Conservation (phyloP, 768 basidiomycete species). For the Royoungia palumana region DNA sequence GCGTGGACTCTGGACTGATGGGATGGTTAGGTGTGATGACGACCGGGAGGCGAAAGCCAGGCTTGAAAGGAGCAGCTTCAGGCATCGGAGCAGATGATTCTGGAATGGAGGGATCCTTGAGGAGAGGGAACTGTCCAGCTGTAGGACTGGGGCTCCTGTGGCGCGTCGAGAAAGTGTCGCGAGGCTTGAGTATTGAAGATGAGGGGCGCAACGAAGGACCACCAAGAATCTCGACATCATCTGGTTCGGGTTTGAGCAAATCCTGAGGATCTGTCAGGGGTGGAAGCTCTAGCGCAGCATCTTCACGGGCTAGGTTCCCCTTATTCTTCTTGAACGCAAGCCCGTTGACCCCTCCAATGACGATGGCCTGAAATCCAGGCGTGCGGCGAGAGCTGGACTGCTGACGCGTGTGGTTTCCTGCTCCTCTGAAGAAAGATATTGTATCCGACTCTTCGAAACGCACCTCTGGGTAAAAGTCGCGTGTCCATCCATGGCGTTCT, state of each 20-base stretch:
- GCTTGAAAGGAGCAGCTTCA: neutral
- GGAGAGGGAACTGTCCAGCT: neutral
- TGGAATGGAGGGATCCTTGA: constrained; percentile 3
- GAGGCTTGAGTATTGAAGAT: neutral
- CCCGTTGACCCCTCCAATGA: neutral
- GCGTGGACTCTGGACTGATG: constrained; percentile 18
- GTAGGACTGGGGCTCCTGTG: neutral
- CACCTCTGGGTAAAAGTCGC: constrained; percentile 11
- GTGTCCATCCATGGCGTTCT: constrained; percentile 14
- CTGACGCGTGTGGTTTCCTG: constrained; percentile 14
- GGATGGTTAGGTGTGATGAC: neutral
- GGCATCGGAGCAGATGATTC: neutral
- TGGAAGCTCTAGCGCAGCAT: constrained; percentile 1
- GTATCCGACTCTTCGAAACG: constrained; percentile 10
- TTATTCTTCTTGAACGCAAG: constrained; percentile 38
- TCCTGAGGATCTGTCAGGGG: constrained; percentile 24
- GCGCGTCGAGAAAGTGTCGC: constrained; percentile 3
- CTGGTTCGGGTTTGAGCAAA: constrained; percentile 16
- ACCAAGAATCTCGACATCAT: constrained; percentile 9
- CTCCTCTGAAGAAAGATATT: neutral
- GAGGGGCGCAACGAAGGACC: neutral
- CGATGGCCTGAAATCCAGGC: constrained; percentile 24
- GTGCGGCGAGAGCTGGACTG: constrained; percentile 16
- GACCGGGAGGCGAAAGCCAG: constrained; percentile 14
- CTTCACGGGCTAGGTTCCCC: constrained; percentile 1